These are phyloP conservation scores for Zygoascus ofunaensis DNA, from an alignment of 805 yeast genomes.

Conservation along the genomic window DNA sequence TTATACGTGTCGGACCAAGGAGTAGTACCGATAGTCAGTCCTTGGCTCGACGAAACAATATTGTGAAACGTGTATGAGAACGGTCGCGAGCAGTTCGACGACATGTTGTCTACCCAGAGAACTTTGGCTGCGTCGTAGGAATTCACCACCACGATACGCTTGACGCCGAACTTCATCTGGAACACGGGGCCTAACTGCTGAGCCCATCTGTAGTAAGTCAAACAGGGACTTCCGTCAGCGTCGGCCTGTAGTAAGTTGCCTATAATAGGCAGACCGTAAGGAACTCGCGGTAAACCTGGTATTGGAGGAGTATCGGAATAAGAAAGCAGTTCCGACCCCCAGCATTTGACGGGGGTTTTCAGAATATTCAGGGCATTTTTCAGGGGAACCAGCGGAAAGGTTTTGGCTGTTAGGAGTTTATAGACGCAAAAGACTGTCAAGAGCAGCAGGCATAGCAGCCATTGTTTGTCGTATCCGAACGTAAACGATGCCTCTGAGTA, in stretches of 20 bases:
- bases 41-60: constrained; percentile 40
- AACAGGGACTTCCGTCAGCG: constrained; percentile 45
- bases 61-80: constrained; percentile 57
- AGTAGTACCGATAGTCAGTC: constrained; percentile 37
- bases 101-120: constrained; percentile 44
- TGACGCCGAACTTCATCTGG: constrained; percentile 55
- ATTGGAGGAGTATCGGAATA: constrained; percentile 25
- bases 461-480: too few species aligned
- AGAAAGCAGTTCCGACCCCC: background rate
- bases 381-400: too few species aligned
- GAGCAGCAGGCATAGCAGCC: too few species aligned
- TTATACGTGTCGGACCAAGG: constrained; percentile 35
- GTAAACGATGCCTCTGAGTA: too few species aligned
- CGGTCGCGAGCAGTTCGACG: constrained; percentile 60
- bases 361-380: too few species aligned
- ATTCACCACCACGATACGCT: constrained; percentile 56
- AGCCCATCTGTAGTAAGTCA: constrained; percentile 39
- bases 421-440: too few species aligned
- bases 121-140: constrained; percentile 44
- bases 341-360: background rate
- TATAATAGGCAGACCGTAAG: constrained; percentile 34
- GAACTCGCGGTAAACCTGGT: constrained; percentile 26
- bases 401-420: too few species aligned
- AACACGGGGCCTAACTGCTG: constrained; percentile 38
- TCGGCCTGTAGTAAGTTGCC: constrained; percentile 42